These are phyloP conservation scores for Metschnikowia rubicola DNA, from an alignment of 805 yeast genomes.

Conservation along the genomic window DNA sequence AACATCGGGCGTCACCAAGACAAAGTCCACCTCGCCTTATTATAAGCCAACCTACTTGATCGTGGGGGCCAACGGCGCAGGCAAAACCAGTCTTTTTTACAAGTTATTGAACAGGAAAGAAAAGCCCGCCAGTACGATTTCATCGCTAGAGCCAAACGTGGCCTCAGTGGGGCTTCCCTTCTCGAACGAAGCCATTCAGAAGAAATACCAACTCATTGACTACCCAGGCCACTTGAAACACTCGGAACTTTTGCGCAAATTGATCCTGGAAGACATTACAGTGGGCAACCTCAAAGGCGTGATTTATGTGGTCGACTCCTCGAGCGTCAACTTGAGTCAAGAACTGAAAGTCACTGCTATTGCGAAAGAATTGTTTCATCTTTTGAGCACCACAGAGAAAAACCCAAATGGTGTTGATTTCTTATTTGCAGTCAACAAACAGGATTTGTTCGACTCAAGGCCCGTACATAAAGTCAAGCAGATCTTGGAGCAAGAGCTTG, in stretches of 20 bases:
- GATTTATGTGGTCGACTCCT: conserved; percentile 73
- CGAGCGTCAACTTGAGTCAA: conserved; percentile 49
- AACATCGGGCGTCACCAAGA: background rate
- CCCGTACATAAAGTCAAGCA: conserved; percentile 60
- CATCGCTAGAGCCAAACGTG: conserved; percentile 38
- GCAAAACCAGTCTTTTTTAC: conserved; percentile 61
- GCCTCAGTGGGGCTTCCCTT: conserved; percentile 32
- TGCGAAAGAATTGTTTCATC: conserved; percentile 55
- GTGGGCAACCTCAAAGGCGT: conserved; percentile 56
- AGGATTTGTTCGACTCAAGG: conserved; percentile 79
- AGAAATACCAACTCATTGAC: conserved; percentile 57
- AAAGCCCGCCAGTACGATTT: conserved; percentile 26
- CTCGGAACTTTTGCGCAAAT: conserved; percentile 51
- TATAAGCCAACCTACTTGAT: conserved; percentile 56
- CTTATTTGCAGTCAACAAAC: conserved; percentile 78
- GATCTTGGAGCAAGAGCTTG: conserved; percentile 62
- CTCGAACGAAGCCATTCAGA: conserved; percentile 31
- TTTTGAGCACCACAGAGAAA: conserved; percentile 61
- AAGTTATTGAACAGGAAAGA: conserved; percentile 19
- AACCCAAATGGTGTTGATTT: conserved; percentile 69
- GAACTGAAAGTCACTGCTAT: conserved; percentile 34
- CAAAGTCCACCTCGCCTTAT: conserved; percentile 9
- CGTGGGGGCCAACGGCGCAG: conserved; percentile 61
- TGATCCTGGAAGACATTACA: conserved; percentile 39
- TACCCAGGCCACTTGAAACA: conserved; percentile 88